These are phyloP conservation scores for Macrophomina phaseolina DNA, from an alignment of 2,329 filamentous ascomycete genomes.

Conservation along the genomic window DNA sequence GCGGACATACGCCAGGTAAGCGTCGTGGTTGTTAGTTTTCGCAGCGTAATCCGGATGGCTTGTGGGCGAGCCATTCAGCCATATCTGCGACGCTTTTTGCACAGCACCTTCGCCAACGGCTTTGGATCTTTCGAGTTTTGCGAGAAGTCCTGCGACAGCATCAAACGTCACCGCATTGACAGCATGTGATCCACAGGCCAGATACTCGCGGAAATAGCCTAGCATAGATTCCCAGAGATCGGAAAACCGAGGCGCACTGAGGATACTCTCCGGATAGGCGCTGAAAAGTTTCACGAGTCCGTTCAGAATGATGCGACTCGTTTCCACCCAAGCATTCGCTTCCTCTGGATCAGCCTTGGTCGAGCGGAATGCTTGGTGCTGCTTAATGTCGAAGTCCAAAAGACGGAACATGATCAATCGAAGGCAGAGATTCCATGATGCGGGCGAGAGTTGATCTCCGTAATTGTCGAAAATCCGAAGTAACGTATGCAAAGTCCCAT, in stretches of 20 bases:
- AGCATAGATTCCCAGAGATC: slow-evolving; percentile 78
- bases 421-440: slow-evolving; percentile 84
- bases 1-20: slow-evolving; percentile 82
- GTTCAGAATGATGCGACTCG: slow-evolving; percentile 45
- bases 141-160: slow-evolving; percentile 48
- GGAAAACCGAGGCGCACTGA: slow-evolving; percentile 69
- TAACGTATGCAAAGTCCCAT: slow-evolving; percentile 89
- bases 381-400: slow-evolving; percentile 64
- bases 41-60: slow-evolving; percentile 7
- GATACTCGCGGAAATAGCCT: slow-evolving; percentile 65
- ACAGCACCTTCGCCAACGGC: slow-evolving; percentile 36
- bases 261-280: slow-evolving; percentile 76
- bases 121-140: slow-evolving; percentile 35
- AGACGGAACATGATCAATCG: slow-evolving; percentile 81
- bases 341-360: slow-evolving; percentile 33
- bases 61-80: slow-evolving; percentile 10
- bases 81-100: slow-evolving; percentile 15
- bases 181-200: slow-evolving; percentile 46
- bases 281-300: slow-evolving; percentile 64
- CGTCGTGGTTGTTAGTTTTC: slow-evolving; percentile 69
- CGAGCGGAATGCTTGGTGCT: slow-evolving; percentile 34
- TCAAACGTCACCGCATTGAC: slow-evolving; percentile 51
- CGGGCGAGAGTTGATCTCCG: slow-evolving; percentile 76
- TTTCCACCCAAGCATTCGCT: slow-evolving; percentile 45
- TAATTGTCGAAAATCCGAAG: slow-evolving; percentile 92